Percentiles rank a stretch among this genome's conserved stretches.
These are phyloP conservation scores for Fonsecaea erecta DNA, from an alignment of 2,329 filamentous ascomycete species.

Conservation along the genomic window DNA sequence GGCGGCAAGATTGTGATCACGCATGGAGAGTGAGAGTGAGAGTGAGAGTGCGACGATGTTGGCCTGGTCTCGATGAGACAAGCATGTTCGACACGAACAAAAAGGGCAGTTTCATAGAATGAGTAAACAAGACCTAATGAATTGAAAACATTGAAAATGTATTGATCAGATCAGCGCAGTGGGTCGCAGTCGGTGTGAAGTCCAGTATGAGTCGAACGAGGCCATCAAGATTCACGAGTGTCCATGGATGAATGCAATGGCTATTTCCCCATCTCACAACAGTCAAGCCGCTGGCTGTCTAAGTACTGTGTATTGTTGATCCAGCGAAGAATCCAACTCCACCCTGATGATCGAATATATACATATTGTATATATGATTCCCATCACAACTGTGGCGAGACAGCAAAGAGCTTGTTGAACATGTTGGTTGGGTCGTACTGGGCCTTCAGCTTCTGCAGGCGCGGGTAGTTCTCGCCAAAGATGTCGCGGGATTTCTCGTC, in stretches of 20 bases:
- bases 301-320: too few relatives aligned
- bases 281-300: too few relatives aligned
- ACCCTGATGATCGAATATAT: not conserved
- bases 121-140: not conserved
- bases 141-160: not conserved
- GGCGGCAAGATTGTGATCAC: conserved; percentile 44
- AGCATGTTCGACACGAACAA: too few relatives aligned
- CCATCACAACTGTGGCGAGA: conserved; percentile 32
- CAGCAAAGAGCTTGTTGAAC: conserved; percentile 52
- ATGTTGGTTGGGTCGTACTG: conserved; percentile 54
- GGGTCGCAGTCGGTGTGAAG: not conserved
- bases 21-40: too few relatives aligned
- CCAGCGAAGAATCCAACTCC: too few relatives aligned
- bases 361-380: not conserved
- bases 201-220: not conserved
- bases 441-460: conserved; percentile 51
- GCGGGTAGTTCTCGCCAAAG: conserved; percentile 51
- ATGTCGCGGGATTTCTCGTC: conserved; percentile 43
- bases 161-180: not conserved
- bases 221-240: too few relatives aligned
- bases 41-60: too few relatives aligned
- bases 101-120: not conserved
- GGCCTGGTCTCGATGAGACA: too few relatives aligned
- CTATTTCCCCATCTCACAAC: too few relatives aligned
- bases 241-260: too few relatives aligned